Conservation (phyloP, 805 yeast species). For the Novakomyces olei region DNA sequence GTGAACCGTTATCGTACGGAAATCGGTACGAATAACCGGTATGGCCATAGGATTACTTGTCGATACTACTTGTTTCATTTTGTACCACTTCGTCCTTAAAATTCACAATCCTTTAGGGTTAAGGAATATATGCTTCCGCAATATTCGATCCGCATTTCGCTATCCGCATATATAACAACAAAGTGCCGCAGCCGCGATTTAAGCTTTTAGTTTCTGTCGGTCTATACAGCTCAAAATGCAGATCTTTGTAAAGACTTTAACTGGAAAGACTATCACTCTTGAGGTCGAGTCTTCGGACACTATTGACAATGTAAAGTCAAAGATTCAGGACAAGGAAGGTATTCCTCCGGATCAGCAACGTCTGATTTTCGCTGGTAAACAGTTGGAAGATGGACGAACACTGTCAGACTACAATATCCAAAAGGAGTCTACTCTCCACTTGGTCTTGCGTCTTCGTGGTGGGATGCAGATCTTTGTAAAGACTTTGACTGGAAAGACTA, state of each 20-base stretch:
- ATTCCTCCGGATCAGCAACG: slow-evolving; percentile 97
- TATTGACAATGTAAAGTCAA: slow-evolving; percentile 89
- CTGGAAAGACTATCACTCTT: slow-evolving; percentile 75
- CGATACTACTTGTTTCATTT: no score
- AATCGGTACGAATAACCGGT: no score
- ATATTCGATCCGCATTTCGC: no score
- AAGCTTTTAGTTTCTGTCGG: no score
- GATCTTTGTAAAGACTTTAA: slow-evolving; percentile 70
- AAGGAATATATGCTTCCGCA: no score
- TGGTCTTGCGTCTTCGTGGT: slow-evolving; percentile 94
- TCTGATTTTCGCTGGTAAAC: slow-evolving; percentile 89
- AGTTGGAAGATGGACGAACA: slow-evolving; percentile 86
- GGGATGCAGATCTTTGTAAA: slow-evolving; percentile 90
- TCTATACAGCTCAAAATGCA: no score
- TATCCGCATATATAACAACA: no score
- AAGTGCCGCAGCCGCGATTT: no score
- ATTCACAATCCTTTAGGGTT: no score
- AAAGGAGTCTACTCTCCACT: slow-evolving; percentile 89
- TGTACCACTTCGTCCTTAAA: no score
- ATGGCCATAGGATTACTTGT: no score
- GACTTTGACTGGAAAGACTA: slow-evolving; percentile 77
- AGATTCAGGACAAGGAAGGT: slow-evolving; percentile 95
- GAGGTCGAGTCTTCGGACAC: slow-evolving; percentile 97
- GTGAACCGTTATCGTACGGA: no score
- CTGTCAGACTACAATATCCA: slow-evolving; percentile 94